Conservation (phyloP, 1,284 basidiomycete species). For the Moesziomyces sp. region DNA sequence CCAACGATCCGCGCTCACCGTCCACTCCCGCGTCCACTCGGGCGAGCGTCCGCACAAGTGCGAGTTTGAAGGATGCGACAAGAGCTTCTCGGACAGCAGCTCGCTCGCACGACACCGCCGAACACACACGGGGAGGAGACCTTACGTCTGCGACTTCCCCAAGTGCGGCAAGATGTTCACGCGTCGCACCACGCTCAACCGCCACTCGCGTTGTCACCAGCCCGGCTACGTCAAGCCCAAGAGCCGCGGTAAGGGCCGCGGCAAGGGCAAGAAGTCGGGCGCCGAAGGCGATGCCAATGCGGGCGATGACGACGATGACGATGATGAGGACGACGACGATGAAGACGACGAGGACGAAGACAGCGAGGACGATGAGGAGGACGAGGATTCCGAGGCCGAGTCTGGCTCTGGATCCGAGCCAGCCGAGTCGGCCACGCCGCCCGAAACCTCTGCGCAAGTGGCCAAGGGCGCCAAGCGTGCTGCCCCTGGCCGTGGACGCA, state of each 20-base stretch:
- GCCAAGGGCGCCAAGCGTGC: constrained; percentile 41
- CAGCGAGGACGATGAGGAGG: constrained; percentile 30
- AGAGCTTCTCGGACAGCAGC: constrained; percentile 73
- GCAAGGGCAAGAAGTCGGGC: constrained; percentile 48
- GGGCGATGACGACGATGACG: constrained; percentile 31
- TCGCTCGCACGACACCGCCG: constrained; percentile 76
- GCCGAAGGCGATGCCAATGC: constrained; percentile 19
- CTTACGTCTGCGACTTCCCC: constrained; percentile 66
- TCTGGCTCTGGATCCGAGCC: constrained; percentile 38
- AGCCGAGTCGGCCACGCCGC: constrained; percentile 30
- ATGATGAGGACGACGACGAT: constrained; percentile 52
- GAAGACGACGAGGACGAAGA: constrained; percentile 52
- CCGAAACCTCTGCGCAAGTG: constrained; percentile 38
- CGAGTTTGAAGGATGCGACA: constrained; percentile 73
- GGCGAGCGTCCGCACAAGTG: constrained; percentile 89
- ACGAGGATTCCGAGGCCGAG: constrained; percentile 26
- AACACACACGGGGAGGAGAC: constrained; percentile 74
- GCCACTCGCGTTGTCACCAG: constrained; percentile 62
- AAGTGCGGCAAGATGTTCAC: constrained; percentile 67
- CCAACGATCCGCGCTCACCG: constrained; percentile 75
- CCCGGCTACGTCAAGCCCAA: constrained; percentile 58
- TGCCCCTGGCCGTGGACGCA: constrained; percentile 33
- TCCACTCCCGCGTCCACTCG: constrained; percentile 85
- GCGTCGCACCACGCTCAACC: constrained; percentile 66
- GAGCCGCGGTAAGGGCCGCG: constrained; percentile 48